Percentiles rank a stretch among this genome's conserved stretches.
Conservation (phyloP, 2,329 filamentous ascomycete species). For the Diaporthe sp. region DNA sequence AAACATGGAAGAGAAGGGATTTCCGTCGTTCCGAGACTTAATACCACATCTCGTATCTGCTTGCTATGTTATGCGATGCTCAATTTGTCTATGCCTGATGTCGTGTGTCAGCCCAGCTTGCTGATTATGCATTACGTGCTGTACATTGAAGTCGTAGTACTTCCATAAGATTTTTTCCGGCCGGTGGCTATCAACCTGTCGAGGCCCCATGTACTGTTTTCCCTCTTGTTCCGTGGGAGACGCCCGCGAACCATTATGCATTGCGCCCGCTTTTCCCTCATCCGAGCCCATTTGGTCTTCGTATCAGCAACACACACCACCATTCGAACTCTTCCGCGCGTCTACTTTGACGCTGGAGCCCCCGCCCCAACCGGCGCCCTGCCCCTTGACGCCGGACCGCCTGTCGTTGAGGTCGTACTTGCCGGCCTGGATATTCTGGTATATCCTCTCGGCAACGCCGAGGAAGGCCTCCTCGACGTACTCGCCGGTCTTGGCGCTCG, state of each 20-base stretch:
- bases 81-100: constrained; percentile 25
- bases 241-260: background rate
- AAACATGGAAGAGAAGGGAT: background rate
- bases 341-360: constrained; percentile 60
- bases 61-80: constrained; percentile 31
- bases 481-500: constrained; percentile 93
- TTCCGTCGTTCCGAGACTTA: background rate
- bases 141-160: constrained; percentile 25
- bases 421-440: constrained; percentile 95
- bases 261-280: constrained; percentile 26
- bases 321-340: constrained; percentile 53
- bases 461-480: constrained; percentile 94
- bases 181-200: constrained; percentile 31
- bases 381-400: constrained; percentile 88
- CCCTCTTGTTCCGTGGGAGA: background rate
- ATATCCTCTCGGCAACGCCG: constrained; percentile 94
- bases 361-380: constrained; percentile 62
- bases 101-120: constrained; percentile 12
- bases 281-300: background rate
- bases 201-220: background rate
- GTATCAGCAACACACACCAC: constrained; percentile 62
- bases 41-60: constrained; percentile 27
- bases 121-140: constrained; percentile 39
- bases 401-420: constrained; percentile 95
- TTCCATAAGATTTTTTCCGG: constrained; percentile 21